Evolutionary conservation across 495 filamentous ascomycete genomes (phyloP), one percentile per base, ranked within the genome.

Genomic region (Penicillium atrosanguineum): DNA sequence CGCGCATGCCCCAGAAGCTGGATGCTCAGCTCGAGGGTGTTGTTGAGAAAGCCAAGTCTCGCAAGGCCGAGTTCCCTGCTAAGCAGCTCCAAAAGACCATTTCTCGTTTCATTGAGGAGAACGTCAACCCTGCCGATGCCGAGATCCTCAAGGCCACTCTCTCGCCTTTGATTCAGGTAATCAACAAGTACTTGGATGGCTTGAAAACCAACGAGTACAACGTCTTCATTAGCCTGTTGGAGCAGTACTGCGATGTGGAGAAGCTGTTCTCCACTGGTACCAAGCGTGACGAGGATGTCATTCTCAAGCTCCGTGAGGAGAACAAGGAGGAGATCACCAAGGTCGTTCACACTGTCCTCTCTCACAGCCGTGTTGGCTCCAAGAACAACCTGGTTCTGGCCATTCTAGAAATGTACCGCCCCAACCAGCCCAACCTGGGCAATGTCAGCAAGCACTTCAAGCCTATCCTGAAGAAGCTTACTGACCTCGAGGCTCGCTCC

Each of bases 371-470:
- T 46, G 87, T 95, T 42, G 87, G 84, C 37, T 85, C 91, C 20
- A 98, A 98, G 84, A 97, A 95, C 74, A 94, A 95, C 67, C 79
- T 98, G 20, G 79, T 97, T 46, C 75, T 97, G 34, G 91, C 94
- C 29, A 94, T 97, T 46, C 76, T 98, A 23, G 90, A 95, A 2
- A 87, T 94, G 71, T 98, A 97, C 72, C 85, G 88, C 19, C 94
- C 94, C 16, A 97, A 97, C 75, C 94, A 89, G 73, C 92, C 95
- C 34, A 83, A 89, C 49, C 86, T 86, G 52, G 89, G 87, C 62
- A 94, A 95, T 53, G 85, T 98, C 45, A 85, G 80, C 61, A 95
- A 92, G 69, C 81, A 92, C 70, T 92, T 98, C 74, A 86, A 90
- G 56, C 83, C 86, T 4, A 79, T 90, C 31, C 78, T 98, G 15